Conservation (phyloP, 306 rosid species). For the Astragalus glycyphyllos region DNA sequence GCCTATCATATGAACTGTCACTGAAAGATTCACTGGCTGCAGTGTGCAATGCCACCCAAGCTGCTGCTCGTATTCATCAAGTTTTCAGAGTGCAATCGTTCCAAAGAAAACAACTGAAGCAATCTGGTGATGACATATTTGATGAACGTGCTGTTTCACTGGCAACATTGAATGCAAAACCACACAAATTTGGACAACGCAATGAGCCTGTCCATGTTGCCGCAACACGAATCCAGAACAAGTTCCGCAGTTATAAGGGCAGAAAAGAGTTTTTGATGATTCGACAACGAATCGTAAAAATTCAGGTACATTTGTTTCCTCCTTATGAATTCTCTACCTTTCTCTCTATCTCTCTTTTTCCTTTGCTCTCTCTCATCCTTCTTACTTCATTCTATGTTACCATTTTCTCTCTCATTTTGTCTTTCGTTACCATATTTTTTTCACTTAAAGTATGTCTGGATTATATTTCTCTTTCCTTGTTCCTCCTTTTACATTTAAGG, state of each 20-base stretch:
- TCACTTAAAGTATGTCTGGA: too few species aligned
- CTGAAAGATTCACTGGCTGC: slow-evolving; percentile 88
- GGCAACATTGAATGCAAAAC: slow-evolving; percentile 46
- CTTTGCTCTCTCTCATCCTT: too few species aligned
- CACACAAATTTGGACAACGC: slow-evolving; percentile 50
- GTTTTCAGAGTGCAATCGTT: slow-evolving; percentile 83
- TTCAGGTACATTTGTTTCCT: slow-evolving; percentile 62
- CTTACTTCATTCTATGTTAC: too few species aligned
- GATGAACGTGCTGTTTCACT: slow-evolving; percentile 68
- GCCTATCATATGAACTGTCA: slow-evolving; percentile 54
- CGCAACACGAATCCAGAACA: slow-evolving; percentile 77
- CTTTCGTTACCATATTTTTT: slow-evolving; percentile 9
- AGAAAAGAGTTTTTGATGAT: slow-evolving; percentile 75
- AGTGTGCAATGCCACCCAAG: slow-evolving; percentile 79
- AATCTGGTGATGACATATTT: slow-evolving; percentile 52
- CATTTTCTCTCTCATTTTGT: too few species aligned
- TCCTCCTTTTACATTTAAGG: slow-evolving; percentile 6
- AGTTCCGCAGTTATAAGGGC: slow-evolving; percentile 83
- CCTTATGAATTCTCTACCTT: too few species aligned
- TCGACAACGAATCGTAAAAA: slow-evolving; percentile 76
- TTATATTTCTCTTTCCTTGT: not conserved
- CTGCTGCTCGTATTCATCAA: slow-evolving; percentile 88
- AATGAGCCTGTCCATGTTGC: slow-evolving; percentile 71
- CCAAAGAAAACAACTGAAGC: slow-evolving; percentile 75
- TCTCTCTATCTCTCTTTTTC: too few species aligned